Percentiles rank a stretch among this genome's conserved stretches.
phyloP scores from a whole-genome alignment of 768 basidiomycete genomes.

The Polyporus arcularius region DNA sequence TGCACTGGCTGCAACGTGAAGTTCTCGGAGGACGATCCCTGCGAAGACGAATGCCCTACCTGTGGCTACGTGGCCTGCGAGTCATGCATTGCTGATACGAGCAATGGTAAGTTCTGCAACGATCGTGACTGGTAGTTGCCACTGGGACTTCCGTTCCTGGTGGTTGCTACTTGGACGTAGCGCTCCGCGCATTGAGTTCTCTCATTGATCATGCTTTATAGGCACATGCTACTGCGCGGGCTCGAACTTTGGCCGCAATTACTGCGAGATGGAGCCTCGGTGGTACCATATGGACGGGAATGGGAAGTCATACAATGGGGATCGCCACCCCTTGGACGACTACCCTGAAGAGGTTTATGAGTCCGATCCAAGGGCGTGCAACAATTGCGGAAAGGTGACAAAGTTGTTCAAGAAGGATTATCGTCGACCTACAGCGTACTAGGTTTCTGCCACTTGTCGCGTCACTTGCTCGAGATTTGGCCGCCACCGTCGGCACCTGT shows the following conservation, averaged over 20 bases:
- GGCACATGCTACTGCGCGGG: slow-evolving; percentile 37
- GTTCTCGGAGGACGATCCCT: slow-evolving; percentile 12
- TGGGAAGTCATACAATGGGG: slow-evolving; percentile 31
- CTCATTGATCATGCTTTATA: slow-evolving; percentile 3
- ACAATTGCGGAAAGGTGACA: slow-evolving; percentile 33
- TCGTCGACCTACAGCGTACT: not conserved
- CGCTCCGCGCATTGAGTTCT: too few relatives aligned
- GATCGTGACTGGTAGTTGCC: too few relatives aligned
- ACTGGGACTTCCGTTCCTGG: too few relatives aligned
- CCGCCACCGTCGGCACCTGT: too few relatives aligned
- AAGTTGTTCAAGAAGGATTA: slow-evolving; percentile 18
- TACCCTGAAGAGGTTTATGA: slow-evolving; percentile 32
- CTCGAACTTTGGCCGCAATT: slow-evolving; percentile 34
- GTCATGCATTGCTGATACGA: slow-evolving; percentile 30
- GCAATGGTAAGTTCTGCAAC: slow-evolving; percentile 19
- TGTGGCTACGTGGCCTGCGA: slow-evolving; percentile 37
- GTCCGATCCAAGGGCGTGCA: slow-evolving; percentile 30
- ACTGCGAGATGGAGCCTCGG: slow-evolving; percentile 32
- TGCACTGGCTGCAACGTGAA: slow-evolving; percentile 35
- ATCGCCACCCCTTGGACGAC: slow-evolving; percentile 33
- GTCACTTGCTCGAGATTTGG: too few relatives aligned
- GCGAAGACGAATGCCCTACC: slow-evolving; percentile 33
- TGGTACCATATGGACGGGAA: slow-evolving; percentile 32
- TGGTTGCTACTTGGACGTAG: too few relatives aligned
- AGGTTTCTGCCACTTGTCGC: not conserved